Conservation (phyloP, 768 basidiomycete genomes). For the Termitomyces sp. region DNA sequence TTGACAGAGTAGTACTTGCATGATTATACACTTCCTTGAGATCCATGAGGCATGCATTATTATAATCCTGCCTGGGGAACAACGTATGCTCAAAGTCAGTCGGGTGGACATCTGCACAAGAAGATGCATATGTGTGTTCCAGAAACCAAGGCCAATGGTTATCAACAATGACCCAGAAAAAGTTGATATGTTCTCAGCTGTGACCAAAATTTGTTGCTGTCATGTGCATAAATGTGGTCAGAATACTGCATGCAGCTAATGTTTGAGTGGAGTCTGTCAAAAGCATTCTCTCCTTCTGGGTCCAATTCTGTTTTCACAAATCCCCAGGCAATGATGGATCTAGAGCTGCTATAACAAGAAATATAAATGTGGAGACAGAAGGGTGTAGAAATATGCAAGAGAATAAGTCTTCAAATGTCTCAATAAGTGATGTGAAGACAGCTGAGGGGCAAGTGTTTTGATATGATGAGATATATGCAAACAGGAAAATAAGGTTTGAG, state of each 20-base stretch:
- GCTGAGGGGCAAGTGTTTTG: no score
- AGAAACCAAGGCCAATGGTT: conserved; percentile 95
- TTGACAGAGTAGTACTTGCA: conserved; percentile 62
- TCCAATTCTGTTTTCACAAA: not conserved
- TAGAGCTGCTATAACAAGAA: no score
- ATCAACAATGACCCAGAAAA: conserved; percentile 73
- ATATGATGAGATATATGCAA: no score
- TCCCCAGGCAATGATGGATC: conserved; percentile 15
- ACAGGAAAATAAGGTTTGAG: no score
- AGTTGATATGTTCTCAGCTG: conserved; percentile 47
- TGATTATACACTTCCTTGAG: conserved; percentile 81
- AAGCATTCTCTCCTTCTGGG: conserved; percentile 39
- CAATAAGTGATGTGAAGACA: no score
- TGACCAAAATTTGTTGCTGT: conserved; percentile 82
- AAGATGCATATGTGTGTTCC: conserved; percentile 90
- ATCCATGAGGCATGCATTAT: conserved; percentile 81
- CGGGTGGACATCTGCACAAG: conserved; percentile 89
- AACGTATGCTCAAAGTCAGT: conserved; percentile 79
- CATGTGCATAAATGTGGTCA: conserved; percentile 82
- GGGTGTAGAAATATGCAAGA: no score
- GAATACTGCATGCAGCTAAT: conserved; percentile 88
- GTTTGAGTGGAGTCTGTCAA: conserved; percentile 86
- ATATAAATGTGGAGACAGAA: no score
- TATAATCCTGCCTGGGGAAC: no score
- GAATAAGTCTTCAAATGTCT: no score